Percentiles rank a stretch among this genome's conserved stretches.
These are phyloP conservation scores for Monosporascus sp. DNA, from an alignment of 2,329 filamentous ascomycete species.

Conservation along the genomic window DNA sequence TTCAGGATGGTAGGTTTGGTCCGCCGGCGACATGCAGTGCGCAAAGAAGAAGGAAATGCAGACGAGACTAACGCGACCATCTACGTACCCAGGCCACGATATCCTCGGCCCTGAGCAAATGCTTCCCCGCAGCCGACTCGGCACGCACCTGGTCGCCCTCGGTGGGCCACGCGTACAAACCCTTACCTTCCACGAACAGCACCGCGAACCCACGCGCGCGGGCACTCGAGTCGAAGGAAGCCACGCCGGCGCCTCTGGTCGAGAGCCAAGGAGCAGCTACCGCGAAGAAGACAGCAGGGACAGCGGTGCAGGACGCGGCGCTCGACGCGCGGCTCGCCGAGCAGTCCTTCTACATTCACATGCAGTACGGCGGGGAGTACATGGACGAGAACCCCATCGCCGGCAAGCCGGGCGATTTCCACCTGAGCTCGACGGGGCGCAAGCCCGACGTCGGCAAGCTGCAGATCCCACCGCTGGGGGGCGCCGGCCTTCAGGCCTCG, in stretches of 20 bases:
- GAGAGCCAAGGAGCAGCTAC: slow-evolving; percentile 21
- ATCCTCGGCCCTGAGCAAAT: slow-evolving; percentile 48
- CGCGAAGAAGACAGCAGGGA: slow-evolving; percentile 30
- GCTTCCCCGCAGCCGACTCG: slow-evolving; percentile 45
- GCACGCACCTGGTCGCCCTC: slow-evolving; percentile 52
- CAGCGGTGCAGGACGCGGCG: slow-evolving; percentile 22
- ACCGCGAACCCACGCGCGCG: slow-evolving; percentile 21
- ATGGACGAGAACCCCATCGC: slow-evolving; percentile 66
- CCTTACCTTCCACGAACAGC: slow-evolving; percentile 20
- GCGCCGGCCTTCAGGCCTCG: slow-evolving; percentile 18
- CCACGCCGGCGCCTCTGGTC: slow-evolving; percentile 39
- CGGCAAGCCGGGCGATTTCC: slow-evolving; percentile 60
- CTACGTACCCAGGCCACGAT: slow-evolving; percentile 41
- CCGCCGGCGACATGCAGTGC: too few relatives aligned
- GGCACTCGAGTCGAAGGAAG: slow-evolving; percentile 37
- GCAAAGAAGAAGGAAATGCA: too few relatives aligned
- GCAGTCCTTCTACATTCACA: slow-evolving; percentile 52
- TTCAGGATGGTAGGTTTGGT: slow-evolving; percentile 47
- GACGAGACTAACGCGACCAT: slow-evolving; percentile 2
- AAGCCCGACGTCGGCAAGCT: slow-evolving; percentile 32
- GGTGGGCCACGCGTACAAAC: slow-evolving; percentile 46
- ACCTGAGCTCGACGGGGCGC: slow-evolving; percentile 56
- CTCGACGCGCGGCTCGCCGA: slow-evolving; percentile 46
- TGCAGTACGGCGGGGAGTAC: slow-evolving; percentile 58
- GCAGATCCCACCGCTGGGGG: slow-evolving; percentile 9